Evolutionary conservation across 2,329 filamentous ascomycete genomes (phyloP).

Genomic region (Rhynchosporium graminicola): DNA sequence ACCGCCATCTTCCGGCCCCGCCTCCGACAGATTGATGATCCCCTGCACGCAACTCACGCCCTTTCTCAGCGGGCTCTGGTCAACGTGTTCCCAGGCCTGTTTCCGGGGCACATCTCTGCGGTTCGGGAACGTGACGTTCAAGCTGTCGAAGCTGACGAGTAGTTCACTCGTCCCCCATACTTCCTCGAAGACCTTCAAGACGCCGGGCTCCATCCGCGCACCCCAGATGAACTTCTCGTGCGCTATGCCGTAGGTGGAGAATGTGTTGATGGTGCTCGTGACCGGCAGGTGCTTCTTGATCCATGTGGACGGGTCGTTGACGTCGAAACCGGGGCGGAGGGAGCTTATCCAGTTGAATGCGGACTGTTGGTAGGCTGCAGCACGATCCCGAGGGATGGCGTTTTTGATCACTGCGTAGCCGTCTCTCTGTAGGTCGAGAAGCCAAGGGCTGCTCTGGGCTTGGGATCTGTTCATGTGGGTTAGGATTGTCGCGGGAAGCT

Average conservation of each 20-base stretch:
- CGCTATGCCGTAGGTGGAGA: conserved; percentile 47
- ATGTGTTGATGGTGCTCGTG: conserved; percentile 52
- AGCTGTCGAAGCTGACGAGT: conserved; percentile 43
- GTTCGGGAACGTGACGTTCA: conserved; percentile 45
- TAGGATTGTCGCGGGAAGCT: neutral
- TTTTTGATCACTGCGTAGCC: conserved; percentile 26
- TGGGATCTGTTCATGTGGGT: neutral
- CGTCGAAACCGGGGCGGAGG: conserved; percentile 30
- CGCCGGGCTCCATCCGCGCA: conserved; percentile 43
- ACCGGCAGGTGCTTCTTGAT: conserved; percentile 43
- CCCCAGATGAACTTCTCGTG: conserved; percentile 48
- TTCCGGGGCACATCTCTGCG: conserved; percentile 30
- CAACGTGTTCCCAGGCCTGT: conserved; percentile 43
- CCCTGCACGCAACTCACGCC: conserved; percentile 41
- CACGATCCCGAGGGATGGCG: conserved; percentile 24
- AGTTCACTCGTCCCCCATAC: conserved; percentile 44
- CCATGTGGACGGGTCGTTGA: conserved; percentile 40
- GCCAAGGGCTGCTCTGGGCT: conserved; percentile 23
- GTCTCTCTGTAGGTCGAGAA: conserved; percentile 20
- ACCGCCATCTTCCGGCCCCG: conserved; percentile 44
- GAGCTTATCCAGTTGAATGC: conserved; percentile 26
- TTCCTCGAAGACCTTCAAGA: conserved; percentile 42
- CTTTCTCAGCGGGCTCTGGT: conserved; percentile 37
- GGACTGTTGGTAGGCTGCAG: conserved; percentile 23
- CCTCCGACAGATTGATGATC: conserved; percentile 38